Evolutionary conservation across 164 flowering plant genomes (phyloP), one percentile per base, ranked within the genome.

Genomic region (Magnolia kwangsiensis): DNA sequence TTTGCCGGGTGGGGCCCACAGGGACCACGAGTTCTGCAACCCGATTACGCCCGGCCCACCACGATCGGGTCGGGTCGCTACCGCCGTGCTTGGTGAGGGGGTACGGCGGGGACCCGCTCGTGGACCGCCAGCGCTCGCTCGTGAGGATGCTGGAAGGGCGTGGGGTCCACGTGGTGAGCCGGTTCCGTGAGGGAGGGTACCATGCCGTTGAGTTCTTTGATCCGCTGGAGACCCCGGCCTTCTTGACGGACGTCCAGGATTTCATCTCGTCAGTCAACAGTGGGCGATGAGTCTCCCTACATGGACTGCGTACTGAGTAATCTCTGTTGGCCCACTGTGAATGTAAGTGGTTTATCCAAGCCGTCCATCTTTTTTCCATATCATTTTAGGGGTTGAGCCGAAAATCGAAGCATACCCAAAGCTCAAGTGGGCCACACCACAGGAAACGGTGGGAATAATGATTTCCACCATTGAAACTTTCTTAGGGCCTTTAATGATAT

Each of bases 11-110:
- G 92, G 80, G 0, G 82, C 88, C 0, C 85, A 87, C 78, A 84
- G 90, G 11, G 90, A 88, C 23, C 93, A 93, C 59, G 87, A 81
- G 85, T 90, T 80, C 51, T 82, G 83, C 67, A 86, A 90, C 69
- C 90, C 89, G 58, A 51, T 70, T 80, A 75, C 19, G 0, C 5
- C 50, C 14, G 71, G 18, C 59, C 20, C 3, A 71, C 0, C 13
- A 10, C 0, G 84, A 71, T 71, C 82, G 76, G 71, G 84, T 88
- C 70, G 77, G 74, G 72, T 79, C 88, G 66, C 92, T 85, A 14
- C 84, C 75, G 80, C 78, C 87, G 77, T 16, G 86, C 58, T 72
- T 84, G 79, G 81, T 92, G 63, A 67, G 65, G 23, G 72, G 72
- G 13, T 51, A 51, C 64, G 21, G 9, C 24, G 72, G 72, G 24